phyloP scores from a whole-genome alignment of 2,329 filamentous ascomycete genomes.

The Pyrenophora tritici-repentis region DNA sequence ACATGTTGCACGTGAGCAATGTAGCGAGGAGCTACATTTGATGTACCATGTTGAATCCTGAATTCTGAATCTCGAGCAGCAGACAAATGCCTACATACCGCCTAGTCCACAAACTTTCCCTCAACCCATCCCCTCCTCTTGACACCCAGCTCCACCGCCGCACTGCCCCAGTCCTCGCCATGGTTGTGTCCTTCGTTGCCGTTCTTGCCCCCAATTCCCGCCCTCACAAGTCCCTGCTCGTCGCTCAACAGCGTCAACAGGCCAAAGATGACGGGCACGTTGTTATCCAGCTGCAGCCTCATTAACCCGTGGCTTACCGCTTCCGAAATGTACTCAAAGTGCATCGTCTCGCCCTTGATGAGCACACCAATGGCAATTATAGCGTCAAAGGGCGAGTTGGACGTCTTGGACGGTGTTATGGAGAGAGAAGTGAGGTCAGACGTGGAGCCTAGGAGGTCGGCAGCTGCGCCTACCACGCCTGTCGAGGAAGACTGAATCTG shows the following conservation, averaged over 20 bases:
- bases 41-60: no score
- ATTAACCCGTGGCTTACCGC: constrained; percentile 90
- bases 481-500: constrained; percentile 71
- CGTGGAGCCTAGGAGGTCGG: constrained; percentile 74
- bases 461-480: constrained; percentile 67
- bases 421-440: constrained; percentile 59
- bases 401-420: constrained; percentile 33
- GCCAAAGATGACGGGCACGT: constrained; percentile 89
- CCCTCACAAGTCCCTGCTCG: constrained; percentile 82
- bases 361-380: constrained; percentile 94
- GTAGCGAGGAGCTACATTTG: no score
- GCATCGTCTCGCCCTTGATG: constrained; percentile 99
- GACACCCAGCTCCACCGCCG: constrained; percentile 89
- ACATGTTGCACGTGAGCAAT: no score
- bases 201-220: constrained; percentile 65
- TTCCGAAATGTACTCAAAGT: constrained; percentile 98
- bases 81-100: no score
- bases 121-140: constrained; percentile 85
- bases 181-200: constrained; percentile 76
- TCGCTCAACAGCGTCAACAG: constrained; percentile 87
- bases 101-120: constrained; percentile 62
- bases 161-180: constrained; percentile 93
- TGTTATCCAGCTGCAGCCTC: constrained; percentile 87
- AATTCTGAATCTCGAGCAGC: no score
- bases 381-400: constrained; percentile 74